Base-by-base conservation (phyloP, 805 yeast genomes). In the Hanseniaspora taiwanica region DNA sequence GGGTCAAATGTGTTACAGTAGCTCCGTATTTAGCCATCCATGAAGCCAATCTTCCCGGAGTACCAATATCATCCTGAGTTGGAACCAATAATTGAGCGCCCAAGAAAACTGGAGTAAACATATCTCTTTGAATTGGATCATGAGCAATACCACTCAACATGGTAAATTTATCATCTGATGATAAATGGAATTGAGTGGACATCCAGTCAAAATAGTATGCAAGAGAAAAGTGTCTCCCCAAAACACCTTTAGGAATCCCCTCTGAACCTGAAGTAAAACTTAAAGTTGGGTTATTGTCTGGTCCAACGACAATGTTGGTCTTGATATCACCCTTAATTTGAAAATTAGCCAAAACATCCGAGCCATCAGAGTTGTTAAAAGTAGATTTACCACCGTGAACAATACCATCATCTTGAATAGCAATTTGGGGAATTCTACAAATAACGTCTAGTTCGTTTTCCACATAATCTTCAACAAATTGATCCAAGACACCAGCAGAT, bases 151-250 rank as follows among this genome's bases (percentile, higher is more conserved):
- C 99, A 7, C 94, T 82, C 45, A 91, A 71, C 99, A 91, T 91
- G 17, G 99, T 91, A 66, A 91, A 91, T 54, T 69, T 81, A 60
- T 93, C 98, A 27, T 76, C 71, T 40, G 72, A 80, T 33, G 81
- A 71, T 31, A 91, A 71, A 25, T 78, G 75, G 54, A 91, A 91
- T 35, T 79, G 73, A 59, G 83, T 62, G 16, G 96, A 70, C 99
- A 91, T 91, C 99, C 99, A 91, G 27, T 94, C 94, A 73, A 91
- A 91, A 64, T 91, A 91, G 66, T 91, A 91, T 2, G 98, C 95
- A 45, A 91, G 67, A 1, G 97, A 89, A 63, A 78, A 93, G 56
- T 91, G 99, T 64, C 99, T 82, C 39, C 99, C 99, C 44, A 86
- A 71, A 19, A 91, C 99, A 67, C 99, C 99, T 64, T 91, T 91